Percentiles rank a stretch among this genome's conserved stretches.
Conservation (phyloP, 208 protist species). For the Crithidia expoeki region DNA sequence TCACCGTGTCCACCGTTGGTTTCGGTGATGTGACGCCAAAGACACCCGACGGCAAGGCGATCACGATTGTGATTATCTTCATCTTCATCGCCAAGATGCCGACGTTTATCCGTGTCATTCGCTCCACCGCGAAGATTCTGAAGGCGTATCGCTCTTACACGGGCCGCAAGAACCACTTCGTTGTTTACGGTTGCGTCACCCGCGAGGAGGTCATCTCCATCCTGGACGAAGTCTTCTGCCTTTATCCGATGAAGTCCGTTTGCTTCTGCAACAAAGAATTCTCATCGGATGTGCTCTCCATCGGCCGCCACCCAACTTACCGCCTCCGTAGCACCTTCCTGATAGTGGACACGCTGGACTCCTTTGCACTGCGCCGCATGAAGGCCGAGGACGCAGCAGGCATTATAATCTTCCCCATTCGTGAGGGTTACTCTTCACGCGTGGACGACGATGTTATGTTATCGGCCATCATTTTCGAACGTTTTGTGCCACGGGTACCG, state of each 20-base stretch:
- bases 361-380: constrained; percentile 65
- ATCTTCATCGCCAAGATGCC: constrained; percentile 86
- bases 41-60: constrained; percentile 58
- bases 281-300: constrained; percentile 58
- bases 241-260: constrained; percentile 86
- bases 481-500: constrained; percentile 64
- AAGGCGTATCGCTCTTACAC: constrained; percentile 70
- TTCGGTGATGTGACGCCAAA: constrained; percentile 83
- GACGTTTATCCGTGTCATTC: constrained; percentile 78
- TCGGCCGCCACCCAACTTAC: constrained; percentile 83
- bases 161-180: constrained; percentile 71
- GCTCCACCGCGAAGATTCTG: constrained; percentile 63
- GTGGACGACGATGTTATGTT: constrained; percentile 89
- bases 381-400: constrained; percentile 62
- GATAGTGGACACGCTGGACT: constrained; percentile 63
- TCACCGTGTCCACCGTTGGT: constrained; percentile 81
- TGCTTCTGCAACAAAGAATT: constrained; percentile 87
- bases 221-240: constrained; percentile 82
- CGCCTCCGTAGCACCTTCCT: constrained; percentile 78
- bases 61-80: constrained; percentile 82
- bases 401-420: constrained; percentile 77
- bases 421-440: constrained; percentile 68
- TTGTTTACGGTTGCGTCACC: constrained; percentile 81
- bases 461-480: constrained; percentile 79
- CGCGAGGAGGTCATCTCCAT: constrained; percentile 77